Evolutionary conservation across 2,329 filamentous ascomycete species (phyloP).

Genomic region (Aspergillus ochraceoroseus): DNA sequence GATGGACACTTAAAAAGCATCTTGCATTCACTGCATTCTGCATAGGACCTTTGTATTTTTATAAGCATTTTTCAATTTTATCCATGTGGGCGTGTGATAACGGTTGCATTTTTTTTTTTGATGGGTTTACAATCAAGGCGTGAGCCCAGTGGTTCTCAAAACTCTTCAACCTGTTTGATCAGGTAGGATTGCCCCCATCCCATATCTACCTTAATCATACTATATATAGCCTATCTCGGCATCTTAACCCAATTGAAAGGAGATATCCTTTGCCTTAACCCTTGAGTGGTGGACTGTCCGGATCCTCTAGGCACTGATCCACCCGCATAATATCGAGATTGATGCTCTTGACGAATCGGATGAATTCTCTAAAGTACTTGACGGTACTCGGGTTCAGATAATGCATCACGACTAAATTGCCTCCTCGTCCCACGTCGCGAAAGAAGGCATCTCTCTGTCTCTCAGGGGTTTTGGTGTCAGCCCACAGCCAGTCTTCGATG

Average conservation of each 20-base stretch:
- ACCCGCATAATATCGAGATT: constrained; percentile 63
- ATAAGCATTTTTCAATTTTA: constrained; percentile 3
- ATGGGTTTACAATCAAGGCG: too few species aligned
- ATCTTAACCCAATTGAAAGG: too few species aligned
- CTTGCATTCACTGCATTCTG: too few species aligned
- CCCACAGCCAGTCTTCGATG: constrained; percentile 68
- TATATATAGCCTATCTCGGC: too few species aligned
- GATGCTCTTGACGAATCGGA: constrained; percentile 58
- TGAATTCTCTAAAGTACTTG: constrained; percentile 59
- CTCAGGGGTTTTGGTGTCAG: constrained; percentile 56
- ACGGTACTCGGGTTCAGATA: constrained; percentile 63
- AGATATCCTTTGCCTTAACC: background rate
- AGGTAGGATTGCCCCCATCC: too few species aligned
- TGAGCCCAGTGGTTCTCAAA: too few species aligned
- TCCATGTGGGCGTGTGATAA: constrained; percentile 2
- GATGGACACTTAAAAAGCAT: too few species aligned
- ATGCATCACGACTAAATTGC: constrained; percentile 64
- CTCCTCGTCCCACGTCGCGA: constrained; percentile 58
- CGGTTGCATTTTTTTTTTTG: too few species aligned
- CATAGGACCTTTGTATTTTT: constrained; percentile 10
- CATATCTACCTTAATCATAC: too few species aligned
- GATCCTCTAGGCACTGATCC: constrained; percentile 62
- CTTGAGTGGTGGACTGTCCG: constrained; percentile 27
- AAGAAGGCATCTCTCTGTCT: constrained; percentile 63
- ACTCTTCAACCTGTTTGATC: too few species aligned